Evolutionary conservation across 1,139 yeast species (phyloP), one percentile per base, ranked within the genome.

Genomic region (Lodderomyces theae): DNA sequence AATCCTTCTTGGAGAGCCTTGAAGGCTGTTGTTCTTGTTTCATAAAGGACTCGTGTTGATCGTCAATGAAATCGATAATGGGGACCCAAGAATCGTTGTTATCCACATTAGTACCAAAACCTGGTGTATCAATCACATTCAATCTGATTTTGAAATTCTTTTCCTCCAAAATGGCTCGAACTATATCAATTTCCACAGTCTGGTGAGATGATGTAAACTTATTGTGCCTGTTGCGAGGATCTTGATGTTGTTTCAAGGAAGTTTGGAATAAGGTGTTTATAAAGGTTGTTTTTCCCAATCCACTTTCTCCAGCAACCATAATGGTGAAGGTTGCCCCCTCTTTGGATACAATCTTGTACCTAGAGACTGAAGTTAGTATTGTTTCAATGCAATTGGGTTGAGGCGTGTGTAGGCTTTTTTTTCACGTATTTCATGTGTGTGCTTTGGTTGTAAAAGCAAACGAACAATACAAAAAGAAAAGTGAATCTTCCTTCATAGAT

Each of bases 221-320:
- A 57, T 75, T 75, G 67, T 82, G 90, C 58, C 96, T 79, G 44
- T 74, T 69, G 47, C 72, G 69, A 52, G 82, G 78, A 52, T 85
- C 92, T 42, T 71, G 69, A 51, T 84, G 82, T 42, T 74, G 72
- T 57, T 82, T 82, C 52, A 85, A 72, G 29, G 79, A 65, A 4
- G 90, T 78, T 59, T 84, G 92, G 64, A 92, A 89, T 44, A 92
- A 72, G 4, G 98, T 92, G 73, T 92, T 92, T 63, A 92, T 75
- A 55, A 90, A 92, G 1, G 98, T 92, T 33, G 97, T 88, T 63
- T 92, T 84, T 47, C 97, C 97, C 40, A 89, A 72, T 5, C 97
- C 97, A 43, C 92, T 82, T 65, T 90, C 97, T 54, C 98, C 98
- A 36, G 95, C 94, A 34, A 92, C 84, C 97, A 92, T 88, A 51